Evolutionary conservation across 1,284 basidiomycete species (phyloP).

Genomic region (Pseudozyma pruni): DNA sequence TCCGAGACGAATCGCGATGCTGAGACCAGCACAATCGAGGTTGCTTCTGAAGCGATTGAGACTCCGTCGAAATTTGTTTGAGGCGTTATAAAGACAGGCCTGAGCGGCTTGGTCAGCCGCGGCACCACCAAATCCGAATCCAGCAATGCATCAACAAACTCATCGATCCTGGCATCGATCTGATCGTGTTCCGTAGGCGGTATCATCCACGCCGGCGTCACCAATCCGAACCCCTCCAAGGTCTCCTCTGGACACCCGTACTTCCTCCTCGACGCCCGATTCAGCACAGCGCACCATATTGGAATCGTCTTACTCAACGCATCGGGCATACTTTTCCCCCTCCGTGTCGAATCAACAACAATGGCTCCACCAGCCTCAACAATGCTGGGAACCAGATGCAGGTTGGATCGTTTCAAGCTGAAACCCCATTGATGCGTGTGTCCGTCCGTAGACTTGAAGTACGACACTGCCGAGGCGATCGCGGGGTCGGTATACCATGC

Average conservation of each 20-base stretch:
- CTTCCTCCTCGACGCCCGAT: slow-evolving; percentile 72
- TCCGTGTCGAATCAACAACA: slow-evolving; percentile 89
- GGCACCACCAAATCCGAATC: slow-evolving; percentile 68
- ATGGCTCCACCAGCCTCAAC: slow-evolving; percentile 79
- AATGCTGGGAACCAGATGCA: slow-evolving; percentile 79
- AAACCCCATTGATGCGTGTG: slow-evolving; percentile 74
- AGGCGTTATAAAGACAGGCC: slow-evolving; percentile 75
- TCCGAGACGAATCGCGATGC: slow-evolving; percentile 75
- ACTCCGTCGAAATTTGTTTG: slow-evolving; percentile 12
- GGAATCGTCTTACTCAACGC: slow-evolving; percentile 93
- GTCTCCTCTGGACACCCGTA: slow-evolving; percentile 61
- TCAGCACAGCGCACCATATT: slow-evolving; percentile 94
- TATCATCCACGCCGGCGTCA: slow-evolving; percentile 57
- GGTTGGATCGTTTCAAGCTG: slow-evolving; percentile 75
- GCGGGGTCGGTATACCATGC: slow-evolving; percentile 88
- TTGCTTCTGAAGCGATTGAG: background rate
- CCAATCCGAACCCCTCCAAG: slow-evolving; percentile 52
- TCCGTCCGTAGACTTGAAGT: slow-evolving; percentile 98
- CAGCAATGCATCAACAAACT: slow-evolving; percentile 75
- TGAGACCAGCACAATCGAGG: slow-evolving; percentile 80
- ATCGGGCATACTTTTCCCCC: slow-evolving; percentile 94
- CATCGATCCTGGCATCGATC: slow-evolving; percentile 75
- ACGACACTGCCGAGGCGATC: slow-evolving; percentile 72
- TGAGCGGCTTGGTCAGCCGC: slow-evolving; percentile 72
- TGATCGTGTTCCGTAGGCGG: slow-evolving; percentile 70